Base-by-base conservation (phyloP, 2,329 filamentous ascomycete genomes). In the Aspergillaceae sp. region DNA sequence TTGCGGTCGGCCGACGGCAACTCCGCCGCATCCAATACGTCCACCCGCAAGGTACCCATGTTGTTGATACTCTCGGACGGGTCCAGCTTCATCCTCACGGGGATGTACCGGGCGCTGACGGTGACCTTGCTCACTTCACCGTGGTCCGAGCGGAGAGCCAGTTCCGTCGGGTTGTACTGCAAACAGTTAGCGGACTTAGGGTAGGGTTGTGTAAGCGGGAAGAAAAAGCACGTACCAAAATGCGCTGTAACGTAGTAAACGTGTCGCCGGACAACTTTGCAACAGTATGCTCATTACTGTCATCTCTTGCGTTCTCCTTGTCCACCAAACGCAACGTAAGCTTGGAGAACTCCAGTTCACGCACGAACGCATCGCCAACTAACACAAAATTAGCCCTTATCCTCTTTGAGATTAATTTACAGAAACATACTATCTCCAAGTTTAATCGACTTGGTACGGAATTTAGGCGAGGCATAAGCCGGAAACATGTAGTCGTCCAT, bases 11-110 rank as follows among this genome's bases (percentile, higher is more conserved):
- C 91, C 1, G 92, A 83, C 5, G 92, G 92, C n/a, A 98, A 78
- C 49, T 95, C 84, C 6, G 79, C 73, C 11, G 84, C 92, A 65
- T 95, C 89, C 34, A 97, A 73, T 11, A 98, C 78, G 59, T 97
- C 89, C n/a, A 98, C 87, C 19, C 90, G 86, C 26, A 98, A 82
- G 48, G 83, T 90, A 49, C 92, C 92, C 81, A 95, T 94, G 69
- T 98, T 98, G 79, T 96, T 97, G 75, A 98, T 95, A 61, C 89
- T 96, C 69, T 98, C 92, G 58, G 83, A 88, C 0, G 92, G 86
- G 60, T 98, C 89, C 42, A 98, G 84, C 47, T 82, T 75, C 92
- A 98, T 98, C 71, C 87, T 82, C 50, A 97, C 83, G 0, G 92
- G 92, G 27, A 98, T 82, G 64, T 95, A 98, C 68, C 94, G 94